Base-by-base conservation (phyloP, 331 rosid species). In the Rhamnella rubrinervis region DNA sequence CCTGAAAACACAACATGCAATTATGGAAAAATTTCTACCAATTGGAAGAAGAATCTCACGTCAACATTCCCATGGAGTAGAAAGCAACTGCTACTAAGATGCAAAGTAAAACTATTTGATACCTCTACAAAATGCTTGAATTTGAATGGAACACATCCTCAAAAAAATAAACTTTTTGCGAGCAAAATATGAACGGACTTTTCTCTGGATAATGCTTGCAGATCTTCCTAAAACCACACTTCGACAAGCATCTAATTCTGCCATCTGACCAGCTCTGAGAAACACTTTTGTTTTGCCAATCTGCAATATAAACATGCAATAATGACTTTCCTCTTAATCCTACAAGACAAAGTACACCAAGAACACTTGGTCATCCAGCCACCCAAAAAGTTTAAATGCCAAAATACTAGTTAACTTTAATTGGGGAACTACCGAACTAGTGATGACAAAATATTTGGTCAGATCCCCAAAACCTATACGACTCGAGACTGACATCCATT, bases 191-290 rank as follows among this genome's bases (percentile, higher is more conserved):
- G 85, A 79, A 75, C 88, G 82, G 23, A 62, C 83, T 71, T 64
- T 92, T 73, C 82, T 81, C 71, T 92, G 98, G 68, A 92, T 80
- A 72, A 89, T 38, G 65, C 55, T 68, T 56, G 98, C 98, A 0
- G 96, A 87, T 74, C 68, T 81, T 71, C 95, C 98, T 61, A 92
- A 74, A 70, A 89, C 89, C 86, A 81, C 95, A 46, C 82, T 86
- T 65, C 96, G 88, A 59, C 59, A 80, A 60, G 77, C 89, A 87
- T 92, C 98, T 64, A 92, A 76, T 71, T 89, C 92, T 87, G 98
- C 96, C 98, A 92, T 92, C 75, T 92, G 98, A 80, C 98, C 96
- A 58, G 92, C 98, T 78, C 98, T 86, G 38, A 92, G 86, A 82
- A 92, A 92, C 78, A 92, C 95, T 78, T 92, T 92, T 26, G 95